Conservation (phyloP, 1,284 basidiomycete genomes). For the Wallemia ichthyophaga region DNA sequence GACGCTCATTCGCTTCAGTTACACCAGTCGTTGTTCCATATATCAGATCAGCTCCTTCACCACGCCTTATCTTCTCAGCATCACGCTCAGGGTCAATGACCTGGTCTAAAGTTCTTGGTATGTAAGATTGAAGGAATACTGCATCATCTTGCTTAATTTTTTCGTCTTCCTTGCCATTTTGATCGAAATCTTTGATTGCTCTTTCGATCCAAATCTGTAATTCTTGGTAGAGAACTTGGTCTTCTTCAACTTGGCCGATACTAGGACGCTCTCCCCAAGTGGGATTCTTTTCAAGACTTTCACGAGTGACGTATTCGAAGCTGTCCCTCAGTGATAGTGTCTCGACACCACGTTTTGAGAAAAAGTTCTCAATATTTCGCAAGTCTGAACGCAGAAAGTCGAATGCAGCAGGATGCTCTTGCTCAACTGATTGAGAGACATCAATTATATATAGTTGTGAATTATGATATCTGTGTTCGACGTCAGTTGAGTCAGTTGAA, state of each 20-base stretch:
- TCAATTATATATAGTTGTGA: conserved; percentile 76
- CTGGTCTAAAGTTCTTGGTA: conserved; percentile 69
- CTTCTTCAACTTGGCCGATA: conserved; percentile 6
- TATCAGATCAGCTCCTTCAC: conserved; percentile 40
- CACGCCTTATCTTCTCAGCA: conserved; percentile 35
- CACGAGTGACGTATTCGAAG: conserved; percentile 63
- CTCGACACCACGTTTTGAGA: conserved; percentile 37
- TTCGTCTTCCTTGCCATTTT: conserved; percentile 4
- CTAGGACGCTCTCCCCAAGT: conserved; percentile 9
- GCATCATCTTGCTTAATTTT: conserved; percentile 34
- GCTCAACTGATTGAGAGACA: conserved; percentile 93
- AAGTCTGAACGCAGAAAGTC: conserved; percentile 86
- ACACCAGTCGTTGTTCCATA: conserved; percentile 60
- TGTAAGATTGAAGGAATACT: conserved; percentile 63
- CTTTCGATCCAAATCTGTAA: conserved; percentile 20
- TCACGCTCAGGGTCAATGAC: conserved; percentile 78
- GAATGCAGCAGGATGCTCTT: conserved; percentile 83
- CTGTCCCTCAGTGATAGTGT: conserved; percentile 51
- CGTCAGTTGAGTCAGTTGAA: not conserved
- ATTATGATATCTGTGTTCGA: conserved; percentile 19
- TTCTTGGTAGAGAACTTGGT: conserved; percentile 11
- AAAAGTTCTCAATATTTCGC: conserved; percentile 78
- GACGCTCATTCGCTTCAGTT: conserved; percentile 16
- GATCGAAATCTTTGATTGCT: conserved; percentile 8
- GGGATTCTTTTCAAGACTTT: conserved; percentile 15